A percentile compares a stretch with the other conserved stretches of the same genome.
These are phyloP conservation scores for Chlorella sp. DNA, from an alignment of 139 green algal species.

Conservation along the genomic window DNA sequence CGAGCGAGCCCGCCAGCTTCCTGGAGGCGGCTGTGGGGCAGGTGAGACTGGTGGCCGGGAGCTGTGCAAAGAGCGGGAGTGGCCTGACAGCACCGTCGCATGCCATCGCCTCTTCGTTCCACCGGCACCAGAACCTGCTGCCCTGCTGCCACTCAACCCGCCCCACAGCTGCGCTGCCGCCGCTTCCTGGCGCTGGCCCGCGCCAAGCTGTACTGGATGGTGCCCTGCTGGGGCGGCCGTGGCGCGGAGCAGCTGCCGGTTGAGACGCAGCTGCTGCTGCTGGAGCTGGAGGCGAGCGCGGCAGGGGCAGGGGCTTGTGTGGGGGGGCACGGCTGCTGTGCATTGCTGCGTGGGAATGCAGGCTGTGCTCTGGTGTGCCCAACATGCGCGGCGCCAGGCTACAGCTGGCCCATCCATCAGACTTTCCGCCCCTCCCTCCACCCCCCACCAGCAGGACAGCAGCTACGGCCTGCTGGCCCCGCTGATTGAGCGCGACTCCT, in stretches of 20 bases:
- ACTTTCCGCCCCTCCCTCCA: too few relatives aligned
- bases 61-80: too few relatives aligned
- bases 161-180: conserved; percentile 9
- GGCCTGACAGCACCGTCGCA: too few relatives aligned
- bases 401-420: too few relatives aligned
- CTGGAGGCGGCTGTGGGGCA: neutral
- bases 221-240: conserved; percentile 81
- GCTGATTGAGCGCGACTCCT: conserved; percentile 76
- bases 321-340: neutral
- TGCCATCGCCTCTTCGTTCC: too few relatives aligned
- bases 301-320: neutral
- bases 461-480: conserved; percentile 72
- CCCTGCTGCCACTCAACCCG: neutral
- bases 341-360: neutral
- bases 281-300: conserved; percentile 87
- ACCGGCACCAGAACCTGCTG: too few relatives aligned
- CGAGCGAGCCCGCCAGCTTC: neutral
- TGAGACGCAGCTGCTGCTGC: conserved; percentile 93
- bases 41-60: neutral
- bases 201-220: conserved; percentile 94
- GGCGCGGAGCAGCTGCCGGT: conserved; percentile 67
- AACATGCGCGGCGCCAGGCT: too few relatives aligned
- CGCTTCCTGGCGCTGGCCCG: conserved; percentile 54
- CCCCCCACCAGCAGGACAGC: conserved; percentile 26
- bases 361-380: too few relatives aligned